A percentile compares a stretch with the other conserved stretches of the same genome.
These are phyloP conservation scores for Hordeum pubiflorum DNA, from an alignment of 202 grass and related monocot genomes.

Conservation along the genomic window DNA sequence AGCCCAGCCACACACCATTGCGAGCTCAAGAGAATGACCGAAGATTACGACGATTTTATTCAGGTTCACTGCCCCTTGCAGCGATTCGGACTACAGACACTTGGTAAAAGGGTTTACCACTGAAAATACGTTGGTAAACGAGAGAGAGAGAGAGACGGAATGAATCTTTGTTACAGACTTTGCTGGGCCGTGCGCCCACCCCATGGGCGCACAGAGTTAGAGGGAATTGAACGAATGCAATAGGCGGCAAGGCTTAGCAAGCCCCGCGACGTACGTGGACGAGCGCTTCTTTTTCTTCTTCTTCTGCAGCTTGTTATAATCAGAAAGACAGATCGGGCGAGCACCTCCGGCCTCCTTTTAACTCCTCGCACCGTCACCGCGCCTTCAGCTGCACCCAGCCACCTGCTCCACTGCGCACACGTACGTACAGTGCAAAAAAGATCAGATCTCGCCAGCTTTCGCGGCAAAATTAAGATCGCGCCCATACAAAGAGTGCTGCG, in stretches of 20 bases:
- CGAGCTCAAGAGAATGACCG: neutral
- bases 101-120: slow-evolving; percentile 75
- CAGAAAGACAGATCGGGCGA: neutral
- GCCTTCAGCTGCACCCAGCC: slow-evolving; percentile 81
- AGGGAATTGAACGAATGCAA: slow-evolving; percentile 75
- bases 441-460: slow-evolving; percentile 30
- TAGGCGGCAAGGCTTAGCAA: neutral
- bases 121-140: slow-evolving; percentile 95
- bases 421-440: slow-evolving; percentile 16
- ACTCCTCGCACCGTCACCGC: slow-evolving; percentile 23
- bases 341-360: slow-evolving; percentile 19
- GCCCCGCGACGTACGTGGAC: slow-evolving; percentile 49
- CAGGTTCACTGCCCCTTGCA: slow-evolving; percentile 43
- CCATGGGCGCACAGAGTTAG: slow-evolving; percentile 51
- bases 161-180: slow-evolving; percentile 83
- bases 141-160: slow-evolving; percentile 30
- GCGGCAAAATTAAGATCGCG: neutral
- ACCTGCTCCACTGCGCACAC: slow-evolving; percentile 83
- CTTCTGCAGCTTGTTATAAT: slow-evolving; percentile 35
- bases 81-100: slow-evolving; percentile 51
- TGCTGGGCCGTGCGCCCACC: slow-evolving; percentile 35
- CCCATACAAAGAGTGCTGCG: neutral
- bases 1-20: neutral
- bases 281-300: slow-evolving; percentile 41
- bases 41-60: slow-evolving; percentile 57